Base-by-base conservation (phyloP, 1,284 basidiomycete genomes). In the Ustilago tritici region DNA sequence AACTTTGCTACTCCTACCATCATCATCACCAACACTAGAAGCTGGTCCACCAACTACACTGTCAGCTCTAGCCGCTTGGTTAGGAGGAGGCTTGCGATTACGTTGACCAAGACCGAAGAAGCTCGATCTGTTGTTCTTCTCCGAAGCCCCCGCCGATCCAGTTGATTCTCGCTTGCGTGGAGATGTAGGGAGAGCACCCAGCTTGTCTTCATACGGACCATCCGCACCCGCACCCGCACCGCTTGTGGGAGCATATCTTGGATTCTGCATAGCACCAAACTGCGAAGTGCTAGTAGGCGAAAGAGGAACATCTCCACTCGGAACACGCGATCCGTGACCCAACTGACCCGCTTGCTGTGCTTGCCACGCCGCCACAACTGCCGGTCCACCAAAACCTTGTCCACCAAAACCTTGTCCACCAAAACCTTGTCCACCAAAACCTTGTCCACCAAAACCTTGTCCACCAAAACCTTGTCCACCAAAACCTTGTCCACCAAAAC, bases 51-150 rank as follows among this genome's bases (percentile, higher is more conserved):
- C 55, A 28, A 60, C 67, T 7, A 46, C n/a, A 46, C 43, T 46
- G 43, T 46, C 43, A 8, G 43, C 43, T 46, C 43, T 17, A 17
- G 46, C 65, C 1, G 58, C 61, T 36, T 61, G 60, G 10, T 47
- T 61, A 2, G 79, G 80, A 17, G 78, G 71, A 47, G 77, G 81
- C 62, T 80, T 82, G 52, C 81, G 77, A 41, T 67, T 79, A 43
- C 74, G 68, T 40, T 70, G 75, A 31, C 74, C 70, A 14, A 79
- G 63, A 54, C 74, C 79, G 50, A 84, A 84, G 79, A 84, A 84
- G 57, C 77, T 80, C 11, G 75, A 61, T 14, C 82, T 69, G 38
- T 84, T 82, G 53, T 56, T 77, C 52, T 66, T 60, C 38, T 80
- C 54, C 3, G 55, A 49, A 6, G 49, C 49, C 10, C 63, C 66